Evolutionary conservation across 805 yeast genomes (phyloP).

Genomic region (Cyberlindnera mrakii): DNA sequence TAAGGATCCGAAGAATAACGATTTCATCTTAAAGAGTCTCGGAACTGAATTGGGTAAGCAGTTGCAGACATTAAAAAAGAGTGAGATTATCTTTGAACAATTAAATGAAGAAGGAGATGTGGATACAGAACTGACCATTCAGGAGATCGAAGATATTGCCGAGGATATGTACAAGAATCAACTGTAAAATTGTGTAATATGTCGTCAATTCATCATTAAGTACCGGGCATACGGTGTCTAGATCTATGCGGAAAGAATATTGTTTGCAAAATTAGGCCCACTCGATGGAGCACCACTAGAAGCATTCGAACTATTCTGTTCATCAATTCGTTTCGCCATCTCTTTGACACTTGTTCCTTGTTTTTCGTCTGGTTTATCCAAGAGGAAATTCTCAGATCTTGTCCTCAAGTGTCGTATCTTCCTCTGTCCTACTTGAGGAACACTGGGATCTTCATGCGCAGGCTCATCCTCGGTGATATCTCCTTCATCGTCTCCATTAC

Average conservation of each 20-base stretch:
- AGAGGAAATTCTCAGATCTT: constrained; percentile 15
- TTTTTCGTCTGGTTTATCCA: constrained; percentile 1
- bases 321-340: constrained; percentile 1
- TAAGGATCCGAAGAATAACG: constrained; percentile 49
- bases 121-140: constrained; percentile 39
- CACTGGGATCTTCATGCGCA: neutral
- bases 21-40: constrained; percentile 49
- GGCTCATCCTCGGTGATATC: constrained; percentile 14
- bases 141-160: constrained; percentile 54
- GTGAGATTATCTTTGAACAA: constrained; percentile 53
- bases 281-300: constrained; percentile 3
- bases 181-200: neutral
- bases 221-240: neutral
- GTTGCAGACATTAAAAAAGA: constrained; percentile 30
- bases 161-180: constrained; percentile 35
- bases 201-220: neutral
- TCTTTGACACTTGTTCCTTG: neutral
- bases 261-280: constrained; percentile 23
- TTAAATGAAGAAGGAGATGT: constrained; percentile 32
- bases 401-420: constrained; percentile 16
- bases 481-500: constrained; percentile 11
- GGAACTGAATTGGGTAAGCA: constrained; percentile 58
- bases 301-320: neutral
- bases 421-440: constrained; percentile 1
- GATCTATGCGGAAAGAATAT: constrained; percentile 16